Base-by-base conservation (phyloP, 352 stramenopile species). In the Pythium insidiosum region DNA sequence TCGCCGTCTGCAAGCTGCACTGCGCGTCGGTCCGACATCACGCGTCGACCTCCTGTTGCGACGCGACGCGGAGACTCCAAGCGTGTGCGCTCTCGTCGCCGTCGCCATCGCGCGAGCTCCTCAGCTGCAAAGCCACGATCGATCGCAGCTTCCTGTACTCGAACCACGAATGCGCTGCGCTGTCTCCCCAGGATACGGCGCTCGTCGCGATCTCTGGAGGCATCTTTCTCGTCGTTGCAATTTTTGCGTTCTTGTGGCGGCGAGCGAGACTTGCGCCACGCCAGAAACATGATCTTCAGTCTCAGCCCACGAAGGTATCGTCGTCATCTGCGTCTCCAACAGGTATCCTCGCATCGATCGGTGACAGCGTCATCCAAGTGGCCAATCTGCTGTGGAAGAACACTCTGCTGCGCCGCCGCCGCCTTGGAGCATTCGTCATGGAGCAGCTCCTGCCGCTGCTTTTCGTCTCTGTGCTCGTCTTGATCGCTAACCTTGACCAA, bases 301-400 rank as follows among this genome's bases (percentile, higher is more conserved):
- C n/a, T 29, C 37, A 19, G 10, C n/a, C 6, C 5, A n/a, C 6
- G 37, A 43, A n/a, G 21, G 16, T 18, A n/a, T 29, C 18, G 37
- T 16, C 37, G 22, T 11, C 11, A 28, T 28, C 20, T 18, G 9
- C 12, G n/a, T n/a, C 34, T 16, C 34, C 13, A 39, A 44, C 6
- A 46, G 40, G 16, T 24, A 34, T 12, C 20, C 47, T 13, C 21
- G 53, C 21, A 47, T 37, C 12, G 47, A 34, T 21, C 50, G 46
- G 48, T 11, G 42, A 24, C 42, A 37, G 16, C 31, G 43, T 24
- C 30, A 37, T 39, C 3, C 64, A 71, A 43, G 34, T 68, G 34
- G 21, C 34, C 35, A 61, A 64, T 39, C 51, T 72, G 33, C 46
- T 74, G 30, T 73, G 65, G 61, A 76, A 72, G 28, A 76, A 76